Conservation (phyloP, 495 filamentous ascomycete genomes). For the Daldinia caldariorum region DNA sequence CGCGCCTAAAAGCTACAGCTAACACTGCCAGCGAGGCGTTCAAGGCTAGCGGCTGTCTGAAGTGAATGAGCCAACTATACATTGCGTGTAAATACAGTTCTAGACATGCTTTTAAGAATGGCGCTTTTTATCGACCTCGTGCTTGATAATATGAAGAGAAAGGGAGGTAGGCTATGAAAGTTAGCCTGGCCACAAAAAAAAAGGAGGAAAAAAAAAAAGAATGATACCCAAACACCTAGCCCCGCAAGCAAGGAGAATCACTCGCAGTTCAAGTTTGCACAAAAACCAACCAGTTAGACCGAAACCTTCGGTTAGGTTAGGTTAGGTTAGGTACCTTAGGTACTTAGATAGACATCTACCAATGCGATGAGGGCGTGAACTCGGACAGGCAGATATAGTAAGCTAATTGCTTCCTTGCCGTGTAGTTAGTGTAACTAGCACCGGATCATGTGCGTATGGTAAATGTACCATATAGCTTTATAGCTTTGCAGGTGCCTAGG, state of each 20-base stretch:
- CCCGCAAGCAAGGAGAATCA: background rate
- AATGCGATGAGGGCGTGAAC: background rate
- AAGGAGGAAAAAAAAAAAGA: too few species aligned
- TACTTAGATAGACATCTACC: too few species aligned
- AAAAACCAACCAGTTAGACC: background rate
- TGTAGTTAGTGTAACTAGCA: background rate
- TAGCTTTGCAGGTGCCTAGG: background rate
- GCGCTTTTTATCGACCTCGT: background rate
- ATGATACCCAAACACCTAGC: background rate
- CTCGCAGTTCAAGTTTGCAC: background rate
- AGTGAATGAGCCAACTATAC: background rate
- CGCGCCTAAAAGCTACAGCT: background rate
- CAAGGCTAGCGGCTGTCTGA: slow-evolving; percentile 7
- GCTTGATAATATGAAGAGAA: background rate
- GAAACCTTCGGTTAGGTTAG: too few species aligned
- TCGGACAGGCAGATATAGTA: background rate
- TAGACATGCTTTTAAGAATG: background rate
- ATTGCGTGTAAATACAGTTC: background rate
- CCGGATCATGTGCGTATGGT: background rate
- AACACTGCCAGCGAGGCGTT: background rate
- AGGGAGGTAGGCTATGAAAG: background rate
- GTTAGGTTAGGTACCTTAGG: too few species aligned
- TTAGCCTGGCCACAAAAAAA: background rate
- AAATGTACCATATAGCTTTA: background rate
- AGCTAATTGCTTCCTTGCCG: background rate